phyloP scores from a whole-genome alignment of 495 filamentous ascomycete species.

The Penicillium malachiteum region DNA sequence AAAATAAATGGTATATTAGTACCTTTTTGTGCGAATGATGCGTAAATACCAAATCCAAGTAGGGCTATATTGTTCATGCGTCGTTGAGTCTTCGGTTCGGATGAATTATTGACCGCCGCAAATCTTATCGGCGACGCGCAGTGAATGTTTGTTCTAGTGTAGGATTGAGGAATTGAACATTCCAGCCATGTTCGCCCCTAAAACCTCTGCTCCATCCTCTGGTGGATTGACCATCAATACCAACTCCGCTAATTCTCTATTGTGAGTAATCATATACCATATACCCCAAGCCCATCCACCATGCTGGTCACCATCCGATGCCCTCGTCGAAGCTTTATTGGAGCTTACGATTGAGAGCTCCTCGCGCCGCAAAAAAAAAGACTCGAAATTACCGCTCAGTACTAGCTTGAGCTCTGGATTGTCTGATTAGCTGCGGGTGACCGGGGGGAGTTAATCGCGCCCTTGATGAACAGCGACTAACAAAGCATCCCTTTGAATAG shows the following conservation, averaged over 20 bases:
- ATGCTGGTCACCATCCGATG: neutral
- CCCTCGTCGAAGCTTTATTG: neutral
- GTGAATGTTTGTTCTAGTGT: slow-evolving; percentile 6
- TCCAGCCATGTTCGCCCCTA: slow-evolving; percentile 54
- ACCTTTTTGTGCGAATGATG: too few species aligned
- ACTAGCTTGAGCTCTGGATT: neutral
- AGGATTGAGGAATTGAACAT: slow-evolving; percentile 4
- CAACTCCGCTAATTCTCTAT: slow-evolving; percentile 68
- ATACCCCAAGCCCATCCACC: neutral
- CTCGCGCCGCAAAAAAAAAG: neutral
- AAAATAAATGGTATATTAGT: too few species aligned
- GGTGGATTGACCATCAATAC: slow-evolving; percentile 77
- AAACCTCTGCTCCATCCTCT: slow-evolving; percentile 50
- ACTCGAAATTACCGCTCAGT: neutral
- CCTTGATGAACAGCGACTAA: neutral
- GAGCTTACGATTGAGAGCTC: slow-evolving; percentile 3
- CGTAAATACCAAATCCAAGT: neutral
- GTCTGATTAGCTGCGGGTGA: neutral
- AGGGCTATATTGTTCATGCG: neutral
- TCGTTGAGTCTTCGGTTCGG: slow-evolving; percentile 11
- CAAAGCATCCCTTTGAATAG: neutral
- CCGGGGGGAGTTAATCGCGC: neutral
- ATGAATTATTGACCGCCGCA: slow-evolving; percentile 18
- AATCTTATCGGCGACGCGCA: slow-evolving; percentile 23
- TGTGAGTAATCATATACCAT: slow-evolving; percentile 46